These are phyloP conservation scores for Rubia yunnanensis DNA, from an alignment of 257 asterid species.

Conservation along the genomic window DNA sequence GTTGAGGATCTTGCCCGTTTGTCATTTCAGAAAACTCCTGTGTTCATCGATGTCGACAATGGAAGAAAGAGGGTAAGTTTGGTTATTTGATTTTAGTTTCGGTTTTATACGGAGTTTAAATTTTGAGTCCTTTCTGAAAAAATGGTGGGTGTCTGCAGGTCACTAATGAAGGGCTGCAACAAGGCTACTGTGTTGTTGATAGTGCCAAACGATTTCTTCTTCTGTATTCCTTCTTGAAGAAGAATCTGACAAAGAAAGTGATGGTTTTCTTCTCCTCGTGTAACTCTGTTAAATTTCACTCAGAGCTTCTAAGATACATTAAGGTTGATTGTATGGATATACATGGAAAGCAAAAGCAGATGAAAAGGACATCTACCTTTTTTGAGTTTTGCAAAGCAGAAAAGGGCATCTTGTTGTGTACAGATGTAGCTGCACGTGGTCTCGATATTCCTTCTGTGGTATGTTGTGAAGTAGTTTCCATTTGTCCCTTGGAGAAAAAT, in stretches of 20 bases:
- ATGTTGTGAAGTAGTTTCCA: slow-evolving; percentile 19
- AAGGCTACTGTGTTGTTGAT: slow-evolving; percentile 87
- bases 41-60: slow-evolving; percentile 74
- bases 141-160: slow-evolving; percentile 36
- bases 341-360: slow-evolving; percentile 94
- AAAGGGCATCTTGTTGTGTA: slow-evolving; percentile 81
- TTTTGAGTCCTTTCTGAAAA: background rate
- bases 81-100: background rate
- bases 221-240: slow-evolving; percentile 88
- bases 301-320: slow-evolving; percentile 71
- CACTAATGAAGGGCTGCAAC: slow-evolving; percentile 90
- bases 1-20: slow-evolving; percentile 94
- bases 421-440: slow-evolving; percentile 99
- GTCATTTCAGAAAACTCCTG: slow-evolving; percentile 66
- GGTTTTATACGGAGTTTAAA: slow-evolving; percentile 5
- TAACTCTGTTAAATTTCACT: slow-evolving; percentile 79
- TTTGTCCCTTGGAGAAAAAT: background rate
- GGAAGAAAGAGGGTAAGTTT: slow-evolving; percentile 69
- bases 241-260: slow-evolving; percentile 78
- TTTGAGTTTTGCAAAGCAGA: slow-evolving; percentile 76
- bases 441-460: slow-evolving; percentile 98
- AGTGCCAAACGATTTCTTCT: slow-evolving; percentile 75
- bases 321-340: slow-evolving; percentile 69
- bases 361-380: slow-evolving; percentile 77
- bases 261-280: slow-evolving; percentile 99